Percentiles rank a stretch among this genome's conserved stretches.
These are phyloP conservation scores for Globisporangium barbulae DNA, from an alignment of 352 stramenopile genomes.

Conservation along the genomic window DNA sequence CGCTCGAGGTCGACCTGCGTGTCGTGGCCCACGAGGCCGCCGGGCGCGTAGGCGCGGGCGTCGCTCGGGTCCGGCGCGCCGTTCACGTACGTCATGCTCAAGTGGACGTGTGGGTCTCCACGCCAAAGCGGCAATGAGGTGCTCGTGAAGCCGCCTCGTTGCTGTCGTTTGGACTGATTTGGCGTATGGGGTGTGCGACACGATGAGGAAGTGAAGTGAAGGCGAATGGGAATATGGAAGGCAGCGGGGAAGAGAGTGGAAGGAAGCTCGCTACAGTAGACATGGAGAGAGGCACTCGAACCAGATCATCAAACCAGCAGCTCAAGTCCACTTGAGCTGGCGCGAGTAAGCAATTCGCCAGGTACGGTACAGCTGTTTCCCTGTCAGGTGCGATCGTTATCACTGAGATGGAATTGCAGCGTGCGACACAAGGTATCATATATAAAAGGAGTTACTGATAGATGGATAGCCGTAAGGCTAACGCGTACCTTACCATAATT, in stretches of 20 bases:
- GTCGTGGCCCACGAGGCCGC: constrained; percentile 3
- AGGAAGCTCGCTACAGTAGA: constrained; percentile 5
- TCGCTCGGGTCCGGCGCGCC: constrained; percentile 2
- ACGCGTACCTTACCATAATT: background rate
- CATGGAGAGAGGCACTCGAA: background rate
- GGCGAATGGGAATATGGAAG: background rate
- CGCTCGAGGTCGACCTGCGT: constrained; percentile 4
- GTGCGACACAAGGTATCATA: background rate
- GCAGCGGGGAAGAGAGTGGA: background rate
- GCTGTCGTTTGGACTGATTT: background rate
- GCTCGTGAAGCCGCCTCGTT: background rate
- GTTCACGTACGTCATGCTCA: constrained; percentile 10
- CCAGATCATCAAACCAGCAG: background rate
- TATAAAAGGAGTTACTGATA: background rate
- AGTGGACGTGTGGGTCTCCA: background rate
- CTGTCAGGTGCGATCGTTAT: too few relatives aligned
- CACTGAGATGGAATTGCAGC: too few relatives aligned
- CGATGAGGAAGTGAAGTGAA: constrained; percentile 2
- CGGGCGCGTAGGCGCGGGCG: background rate
- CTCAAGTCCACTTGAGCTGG: constrained; percentile 6
- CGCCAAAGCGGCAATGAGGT: constrained; percentile 4
- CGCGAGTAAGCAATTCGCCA: constrained; percentile 2
- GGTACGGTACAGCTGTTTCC: background rate
- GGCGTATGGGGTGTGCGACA: too few relatives aligned
- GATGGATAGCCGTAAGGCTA: too few relatives aligned